Conservation (phyloP, 1,139 yeast genomes). For the Debaryomycetaceae sp. region DNA sequence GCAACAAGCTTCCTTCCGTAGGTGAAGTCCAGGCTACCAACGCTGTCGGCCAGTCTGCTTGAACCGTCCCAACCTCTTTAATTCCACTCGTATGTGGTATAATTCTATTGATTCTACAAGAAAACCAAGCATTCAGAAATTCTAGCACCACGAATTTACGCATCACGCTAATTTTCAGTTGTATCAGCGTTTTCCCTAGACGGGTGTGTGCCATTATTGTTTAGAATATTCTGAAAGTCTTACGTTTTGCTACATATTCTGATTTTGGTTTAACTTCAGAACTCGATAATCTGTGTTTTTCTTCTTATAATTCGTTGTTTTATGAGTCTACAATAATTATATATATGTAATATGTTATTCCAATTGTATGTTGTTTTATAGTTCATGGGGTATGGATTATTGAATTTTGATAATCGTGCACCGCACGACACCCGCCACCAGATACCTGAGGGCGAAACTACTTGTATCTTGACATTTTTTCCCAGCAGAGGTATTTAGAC, state of each 20-base stretch:
- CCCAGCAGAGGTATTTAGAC: too few species aligned
- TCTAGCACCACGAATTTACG: neutral
- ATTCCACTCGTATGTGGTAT: too few species aligned
- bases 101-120: too few species aligned
- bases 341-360: neutral
- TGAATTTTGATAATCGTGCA: neutral
- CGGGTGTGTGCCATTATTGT: neutral
- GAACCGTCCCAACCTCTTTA: neutral
- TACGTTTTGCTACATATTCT: too few species aligned
- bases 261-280: neutral
- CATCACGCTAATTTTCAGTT: neutral
- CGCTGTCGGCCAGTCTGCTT: neutral
- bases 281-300: neutral
- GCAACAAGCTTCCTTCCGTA: neutral
- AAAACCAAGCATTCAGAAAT: neutral
- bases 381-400: neutral
- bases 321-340: neutral
- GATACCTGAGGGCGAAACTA: neutral
- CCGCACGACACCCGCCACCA: neutral
- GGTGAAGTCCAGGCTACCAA: neutral
- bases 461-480: too few species aligned
- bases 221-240: too few species aligned
- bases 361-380: neutral
- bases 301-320: neutral
- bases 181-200: neutral